phyloP scores from a whole-genome alignment of 805 yeast species.

The Alloascoidea africana region DNA sequence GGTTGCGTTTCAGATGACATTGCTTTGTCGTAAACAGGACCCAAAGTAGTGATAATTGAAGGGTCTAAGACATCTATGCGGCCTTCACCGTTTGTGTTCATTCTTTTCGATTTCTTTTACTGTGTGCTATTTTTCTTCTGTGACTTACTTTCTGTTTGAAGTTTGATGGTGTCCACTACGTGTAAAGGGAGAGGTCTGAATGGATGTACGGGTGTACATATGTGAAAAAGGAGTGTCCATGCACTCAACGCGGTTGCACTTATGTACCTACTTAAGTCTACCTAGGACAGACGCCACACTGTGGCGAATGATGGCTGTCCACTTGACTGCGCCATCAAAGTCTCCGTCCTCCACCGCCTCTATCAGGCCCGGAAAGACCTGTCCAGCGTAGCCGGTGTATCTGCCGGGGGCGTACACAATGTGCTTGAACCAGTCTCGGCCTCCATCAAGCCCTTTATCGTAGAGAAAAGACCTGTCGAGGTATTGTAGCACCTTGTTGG shows the following conservation, averaged over 20 bases:
- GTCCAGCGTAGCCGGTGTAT: constrained; percentile 47
- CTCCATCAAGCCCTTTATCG: constrained; percentile 28
- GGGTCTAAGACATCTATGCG: too few species aligned
- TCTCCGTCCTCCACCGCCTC: constrained; percentile 38
- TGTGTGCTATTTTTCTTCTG: too few species aligned
- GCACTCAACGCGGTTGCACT: too few species aligned
- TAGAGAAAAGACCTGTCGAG: constrained; percentile 32
- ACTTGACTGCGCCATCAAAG: constrained; percentile 20
- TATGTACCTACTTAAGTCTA: neutral
- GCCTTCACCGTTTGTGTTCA: too few species aligned
- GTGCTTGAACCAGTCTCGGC: constrained; percentile 44
- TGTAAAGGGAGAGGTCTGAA: constrained; percentile 3
- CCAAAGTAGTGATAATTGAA: too few species aligned
- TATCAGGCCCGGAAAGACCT: constrained; percentile 35
- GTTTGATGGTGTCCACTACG: too few species aligned
- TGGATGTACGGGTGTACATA: neutral
- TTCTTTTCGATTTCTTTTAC: too few species aligned
- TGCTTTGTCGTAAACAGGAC: too few species aligned
- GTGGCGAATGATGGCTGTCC: constrained; percentile 23
- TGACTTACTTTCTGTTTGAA: too few species aligned
- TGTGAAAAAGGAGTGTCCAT: too few species aligned
- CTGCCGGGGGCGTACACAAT: constrained; percentile 43
- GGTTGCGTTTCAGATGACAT: too few species aligned
- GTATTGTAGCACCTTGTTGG: constrained; percentile 24
- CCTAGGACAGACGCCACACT: constrained; percentile 1